These are phyloP conservation scores for Conoideocrella luteorostrata DNA, from an alignment of 2,329 filamentous ascomycete genomes.

Conservation along the genomic window DNA sequence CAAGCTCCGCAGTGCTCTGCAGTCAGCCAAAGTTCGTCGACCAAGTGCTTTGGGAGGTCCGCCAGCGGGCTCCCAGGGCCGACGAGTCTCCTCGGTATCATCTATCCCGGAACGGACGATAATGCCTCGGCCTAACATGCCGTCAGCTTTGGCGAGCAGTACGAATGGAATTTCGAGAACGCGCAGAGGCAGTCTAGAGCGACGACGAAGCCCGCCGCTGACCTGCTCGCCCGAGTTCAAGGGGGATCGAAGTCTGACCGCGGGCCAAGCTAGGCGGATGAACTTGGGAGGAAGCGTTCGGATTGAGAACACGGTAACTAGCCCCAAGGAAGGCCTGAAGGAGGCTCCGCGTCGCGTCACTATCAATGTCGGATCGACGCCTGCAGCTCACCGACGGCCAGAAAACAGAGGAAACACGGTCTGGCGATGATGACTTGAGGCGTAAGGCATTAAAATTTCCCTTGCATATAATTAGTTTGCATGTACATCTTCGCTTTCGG, in stretches of 20 bases:
- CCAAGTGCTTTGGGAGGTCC: conserved; percentile 31
- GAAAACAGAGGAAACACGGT: conserved; percentile 22
- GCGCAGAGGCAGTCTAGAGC: conserved; percentile 43
- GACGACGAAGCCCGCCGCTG: conserved; percentile 47
- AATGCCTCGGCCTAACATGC: conserved; percentile 28
- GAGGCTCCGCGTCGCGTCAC: conserved; percentile 29
- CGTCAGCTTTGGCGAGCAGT: conserved; percentile 38
- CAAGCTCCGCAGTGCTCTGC: conserved; percentile 50
- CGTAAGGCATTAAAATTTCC: not conserved
- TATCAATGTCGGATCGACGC: conserved; percentile 25
- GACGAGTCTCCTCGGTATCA: conserved; percentile 40
- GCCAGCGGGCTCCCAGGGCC: conserved; percentile 26
- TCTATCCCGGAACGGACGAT: conserved; percentile 19
- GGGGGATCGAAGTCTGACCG: conserved; percentile 37
- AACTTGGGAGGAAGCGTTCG: conserved; percentile 41
- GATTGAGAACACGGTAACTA: conserved; percentile 19
- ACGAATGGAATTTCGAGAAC: conserved; percentile 51
- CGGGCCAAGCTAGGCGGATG: conserved; percentile 52
- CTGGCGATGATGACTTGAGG: conserved; percentile 21
- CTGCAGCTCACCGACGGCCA: conserved; percentile 20
- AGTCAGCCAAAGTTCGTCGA: conserved; percentile 41
- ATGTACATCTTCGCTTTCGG: not conserved
- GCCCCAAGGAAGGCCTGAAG: conserved; percentile 17
- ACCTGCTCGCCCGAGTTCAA: conserved; percentile 41
- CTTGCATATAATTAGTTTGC: not conserved